Base-by-base conservation (phyloP, 805 yeast genomes). In the Citeromyces nyonsensis region DNA sequence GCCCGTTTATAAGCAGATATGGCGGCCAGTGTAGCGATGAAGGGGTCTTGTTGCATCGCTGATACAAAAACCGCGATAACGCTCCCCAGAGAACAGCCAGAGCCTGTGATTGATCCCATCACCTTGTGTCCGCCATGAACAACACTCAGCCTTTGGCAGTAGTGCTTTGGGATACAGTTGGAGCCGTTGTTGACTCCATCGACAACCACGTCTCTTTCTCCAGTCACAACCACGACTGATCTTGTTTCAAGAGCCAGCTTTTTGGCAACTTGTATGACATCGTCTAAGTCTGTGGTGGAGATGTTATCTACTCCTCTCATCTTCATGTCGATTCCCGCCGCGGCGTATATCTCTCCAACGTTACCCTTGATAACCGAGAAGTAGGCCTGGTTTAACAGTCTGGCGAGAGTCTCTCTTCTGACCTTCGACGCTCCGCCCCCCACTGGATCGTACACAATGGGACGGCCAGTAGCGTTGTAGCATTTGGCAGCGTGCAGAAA, bases 401-500 rank as follows among this genome's bases (percentile, higher is more conserved):
- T 46, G 18, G 57, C 48, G 33, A 73, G 66, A 11, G 72, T 57
- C 3, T 51, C 44, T 26, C 57, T 55, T 36, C 96, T 61, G 4
- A 69, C 63, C 3, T 45, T 35, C 0, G 94, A 64, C 1, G 95
- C 95, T 18, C 94, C 94, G 26, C 77, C 83, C 1, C 85, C 96
- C n/a, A 85, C 95, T 1, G 95, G 96, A 49, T 85, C 96, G 41
- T 79, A 75, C 0, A 85, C 69, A 24, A 85, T 65, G 3, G 82
- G 86, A 29, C 63, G 59, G 3, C 68, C 67, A 10, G 49, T 42
- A 10, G 44, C 47, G 45, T 77, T 78, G 48, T 85, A 83, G 0
- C 64, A 67, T 7, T 47, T 45, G 12, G 78, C 50, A 0, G 88
- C 94, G 3, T 45, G 42, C 14, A 57, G 40, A 38, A 68, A 67